Evolutionary conservation across 768 basidiomycete species (phyloP).

Genomic region (Grammothele lineata): DNA sequence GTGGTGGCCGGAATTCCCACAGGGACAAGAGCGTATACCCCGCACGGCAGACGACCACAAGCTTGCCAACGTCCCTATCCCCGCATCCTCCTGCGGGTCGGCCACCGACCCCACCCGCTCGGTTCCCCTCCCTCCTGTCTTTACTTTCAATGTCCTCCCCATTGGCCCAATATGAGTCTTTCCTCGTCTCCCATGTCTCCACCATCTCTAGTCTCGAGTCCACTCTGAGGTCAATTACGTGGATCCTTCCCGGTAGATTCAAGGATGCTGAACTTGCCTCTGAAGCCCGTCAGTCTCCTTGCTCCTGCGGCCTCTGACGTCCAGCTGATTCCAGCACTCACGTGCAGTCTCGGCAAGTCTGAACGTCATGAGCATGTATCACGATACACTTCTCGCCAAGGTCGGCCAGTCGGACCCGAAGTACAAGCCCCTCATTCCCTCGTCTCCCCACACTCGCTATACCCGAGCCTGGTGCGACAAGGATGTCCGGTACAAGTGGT

Average conservation of each 20-base stretch:
- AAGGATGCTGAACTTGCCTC: constrained; percentile 96
- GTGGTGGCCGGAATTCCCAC: too few species aligned
- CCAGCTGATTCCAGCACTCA: constrained; percentile 6
- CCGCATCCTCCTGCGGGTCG: constrained; percentile 14
- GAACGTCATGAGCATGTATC: constrained; percentile 88
- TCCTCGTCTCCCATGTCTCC: constrained; percentile 80
- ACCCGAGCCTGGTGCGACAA: constrained; percentile 83
- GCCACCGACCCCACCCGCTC: constrained; percentile 6
- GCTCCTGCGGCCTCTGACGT: constrained; percentile 7
- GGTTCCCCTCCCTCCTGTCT: constrained; percentile 7
- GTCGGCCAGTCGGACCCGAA: constrained; percentile 61
- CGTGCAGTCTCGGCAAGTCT: constrained; percentile 77
- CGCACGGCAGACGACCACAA: too few species aligned
- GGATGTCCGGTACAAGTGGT: constrained; percentile 70
- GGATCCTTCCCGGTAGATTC: constrained; percentile 95
- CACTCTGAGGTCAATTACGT: constrained; percentile 83
- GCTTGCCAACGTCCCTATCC: constrained; percentile 3
- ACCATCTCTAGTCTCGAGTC: constrained; percentile 88
- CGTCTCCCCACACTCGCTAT: constrained; percentile 80
- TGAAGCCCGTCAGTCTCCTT: constrained; percentile 74
- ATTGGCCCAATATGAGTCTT: constrained; percentile 72
- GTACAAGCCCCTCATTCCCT: constrained; percentile 71
- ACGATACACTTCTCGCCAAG: constrained; percentile 83
- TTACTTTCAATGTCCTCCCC: constrained; percentile 52
- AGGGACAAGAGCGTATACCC: too few species aligned